phyloP scores from a whole-genome alignment of 306 rosid species.

The Canavalia ensiformis region DNA sequence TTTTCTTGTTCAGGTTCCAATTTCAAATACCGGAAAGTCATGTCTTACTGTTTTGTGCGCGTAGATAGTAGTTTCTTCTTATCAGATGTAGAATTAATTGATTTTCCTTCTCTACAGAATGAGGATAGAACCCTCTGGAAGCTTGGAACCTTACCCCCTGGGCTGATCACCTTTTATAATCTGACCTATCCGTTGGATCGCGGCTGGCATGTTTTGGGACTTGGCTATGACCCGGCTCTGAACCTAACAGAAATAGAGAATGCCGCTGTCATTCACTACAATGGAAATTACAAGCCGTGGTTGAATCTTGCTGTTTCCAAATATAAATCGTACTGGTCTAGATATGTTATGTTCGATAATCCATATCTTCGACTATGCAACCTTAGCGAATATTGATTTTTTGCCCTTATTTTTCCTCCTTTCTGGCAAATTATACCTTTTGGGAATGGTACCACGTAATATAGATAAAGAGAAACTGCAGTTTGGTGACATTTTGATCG shows the following conservation, averaged over 20 bases:
- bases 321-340: slow-evolving; percentile 91
- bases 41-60: neutral
- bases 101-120: slow-evolving; percentile 66
- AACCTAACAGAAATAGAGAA: slow-evolving; percentile 82
- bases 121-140: slow-evolving; percentile 99
- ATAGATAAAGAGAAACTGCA: slow-evolving; percentile 34
- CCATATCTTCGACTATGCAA: slow-evolving; percentile 75
- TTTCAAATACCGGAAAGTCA: slow-evolving; percentile 29
- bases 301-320: slow-evolving; percentile 91
- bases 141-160: slow-evolving; percentile 95
- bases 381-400: slow-evolving; percentile 58
- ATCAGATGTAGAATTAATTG: slow-evolving; percentile 44
- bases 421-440: slow-evolving; percentile 20
- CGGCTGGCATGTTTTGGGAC: slow-evolving; percentile 96
- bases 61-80: slow-evolving; percentile 31
- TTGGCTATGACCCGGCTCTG: slow-evolving; percentile 95
- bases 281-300: slow-evolving; percentile 99
- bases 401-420: slow-evolving; percentile 28
- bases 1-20: slow-evolving; percentile 14
- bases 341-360: slow-evolving; percentile 79
- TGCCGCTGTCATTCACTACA: slow-evolving; percentile 94
- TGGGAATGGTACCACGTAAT: slow-evolving; percentile 35
- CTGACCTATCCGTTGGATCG: slow-evolving; percentile 83
- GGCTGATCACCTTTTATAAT: slow-evolving; percentile 89
- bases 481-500: slow-evolving; percentile 6